Conservation (phyloP, 495 filamentous ascomycete species). For the Aspergillus nanangensis region DNA sequence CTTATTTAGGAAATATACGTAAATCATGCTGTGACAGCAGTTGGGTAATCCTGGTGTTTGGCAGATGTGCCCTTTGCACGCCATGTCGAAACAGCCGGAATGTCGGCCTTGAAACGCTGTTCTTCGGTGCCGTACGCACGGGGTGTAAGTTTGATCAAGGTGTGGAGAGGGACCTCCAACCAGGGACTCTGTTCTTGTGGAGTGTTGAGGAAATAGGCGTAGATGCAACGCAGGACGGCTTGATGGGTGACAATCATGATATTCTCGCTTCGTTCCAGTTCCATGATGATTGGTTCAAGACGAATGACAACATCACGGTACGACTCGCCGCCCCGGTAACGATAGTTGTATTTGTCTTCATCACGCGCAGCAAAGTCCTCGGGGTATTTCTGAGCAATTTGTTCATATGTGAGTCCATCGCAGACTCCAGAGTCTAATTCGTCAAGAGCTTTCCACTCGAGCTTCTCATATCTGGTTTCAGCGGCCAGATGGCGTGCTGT, state of each 20-base stretch:
- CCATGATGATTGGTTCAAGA: conserved; percentile 99
- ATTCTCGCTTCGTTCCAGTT: conserved; percentile 90
- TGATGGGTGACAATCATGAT: conserved; percentile 98
- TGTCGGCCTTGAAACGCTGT: conserved; percentile 79
- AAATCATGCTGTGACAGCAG: conserved; percentile 15
- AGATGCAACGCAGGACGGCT: conserved; percentile 93
- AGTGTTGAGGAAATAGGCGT: conserved; percentile 97
- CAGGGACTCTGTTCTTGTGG: conserved; percentile 90
- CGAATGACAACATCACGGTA: conserved; percentile 98
- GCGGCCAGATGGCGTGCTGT: conserved; percentile 72
- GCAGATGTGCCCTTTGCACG: conserved; percentile 86
- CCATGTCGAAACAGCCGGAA: conserved; percentile 93
- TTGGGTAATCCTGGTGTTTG: conserved; percentile 53
- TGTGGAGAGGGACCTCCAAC: conserved; percentile 95
- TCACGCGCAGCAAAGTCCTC: conserved; percentile 93
- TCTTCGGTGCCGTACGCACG: conserved; percentile 91
- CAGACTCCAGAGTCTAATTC: conserved; percentile 96
- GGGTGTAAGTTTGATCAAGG: conserved; percentile 91
- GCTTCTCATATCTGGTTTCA: conserved; percentile 71
- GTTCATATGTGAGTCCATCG: conserved; percentile 90
- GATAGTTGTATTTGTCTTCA: conserved; percentile 98
- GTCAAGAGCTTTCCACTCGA: conserved; percentile 98
- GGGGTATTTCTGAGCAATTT: conserved; percentile 85
- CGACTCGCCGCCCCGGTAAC: conserved; percentile 92
- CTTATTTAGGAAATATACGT: neutral